Conservation (phyloP, 1,139 yeast species). For the Lodderomyces jiufengensis region DNA sequence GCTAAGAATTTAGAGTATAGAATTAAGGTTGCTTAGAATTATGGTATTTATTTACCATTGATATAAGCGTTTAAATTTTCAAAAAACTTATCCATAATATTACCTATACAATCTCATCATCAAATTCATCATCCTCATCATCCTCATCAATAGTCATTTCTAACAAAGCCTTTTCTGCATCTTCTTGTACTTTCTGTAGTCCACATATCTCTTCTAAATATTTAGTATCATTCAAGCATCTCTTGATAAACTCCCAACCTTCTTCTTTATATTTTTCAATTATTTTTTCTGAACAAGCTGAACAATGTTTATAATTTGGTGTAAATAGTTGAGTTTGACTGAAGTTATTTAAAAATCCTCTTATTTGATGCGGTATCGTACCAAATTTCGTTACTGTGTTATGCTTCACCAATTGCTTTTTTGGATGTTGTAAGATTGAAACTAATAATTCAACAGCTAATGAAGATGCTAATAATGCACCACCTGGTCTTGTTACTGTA, state of each 20-base stretch:
- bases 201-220: conserved; percentile 80
- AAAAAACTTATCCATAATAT: no score
- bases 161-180: conserved; percentile 60
- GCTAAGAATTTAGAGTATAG: no score
- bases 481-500: conserved; percentile 96
- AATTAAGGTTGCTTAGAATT: no score
- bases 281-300: conserved; percentile 75
- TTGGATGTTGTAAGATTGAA: conserved; percentile 67
- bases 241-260: conserved; percentile 80
- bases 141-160: conserved; percentile 36
- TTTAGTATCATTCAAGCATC: conserved; percentile 60
- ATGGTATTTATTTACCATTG: no score
- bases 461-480: conserved; percentile 83
- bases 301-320: conserved; percentile 71
- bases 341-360: conserved; percentile 76
- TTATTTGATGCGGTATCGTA: conserved; percentile 77
- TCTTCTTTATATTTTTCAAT: conserved; percentile 42
- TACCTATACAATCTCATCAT: no score
- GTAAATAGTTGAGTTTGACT: conserved; percentile 62
- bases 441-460: conserved; percentile 82
- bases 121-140: background rate
- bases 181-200: conserved; percentile 62
- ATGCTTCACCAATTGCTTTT: conserved; percentile 46
- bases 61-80: no score
- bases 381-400: conserved; percentile 50